Conservation (phyloP, 1,284 basidiomycete species). For the Violaceomyces palustris region DNA sequence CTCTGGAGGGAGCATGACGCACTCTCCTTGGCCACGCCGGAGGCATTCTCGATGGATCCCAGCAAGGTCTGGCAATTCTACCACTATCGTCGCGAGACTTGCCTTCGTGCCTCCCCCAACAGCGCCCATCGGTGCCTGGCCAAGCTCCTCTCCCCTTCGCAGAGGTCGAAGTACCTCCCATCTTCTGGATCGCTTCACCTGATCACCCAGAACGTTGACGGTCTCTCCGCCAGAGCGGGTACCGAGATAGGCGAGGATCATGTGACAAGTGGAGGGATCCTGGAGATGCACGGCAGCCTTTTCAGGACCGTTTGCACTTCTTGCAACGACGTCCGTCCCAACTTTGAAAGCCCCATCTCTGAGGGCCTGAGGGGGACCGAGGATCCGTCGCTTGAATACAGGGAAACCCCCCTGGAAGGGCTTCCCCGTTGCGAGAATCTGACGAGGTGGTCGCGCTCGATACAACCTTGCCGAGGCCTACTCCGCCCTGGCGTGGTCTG, state of each 20-base stretch:
- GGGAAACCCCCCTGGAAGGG: constrained; percentile 54
- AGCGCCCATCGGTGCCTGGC: constrained; percentile 61
- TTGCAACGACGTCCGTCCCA: constrained; percentile 57
- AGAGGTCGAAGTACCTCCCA: constrained; percentile 54
- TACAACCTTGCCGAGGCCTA: constrained; percentile 56
- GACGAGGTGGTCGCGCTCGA: background rate
- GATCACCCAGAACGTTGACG: constrained; percentile 67
- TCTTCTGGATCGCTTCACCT: constrained; percentile 54
- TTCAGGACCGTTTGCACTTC: constrained; percentile 61
- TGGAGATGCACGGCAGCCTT: constrained; percentile 66
- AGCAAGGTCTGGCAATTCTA: constrained; percentile 65
- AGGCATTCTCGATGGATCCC: constrained; percentile 60
- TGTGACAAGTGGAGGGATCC: constrained; percentile 8
- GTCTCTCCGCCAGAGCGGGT: constrained; percentile 58
- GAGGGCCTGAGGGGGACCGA: constrained; percentile 60
- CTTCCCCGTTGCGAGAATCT: constrained; percentile 58
- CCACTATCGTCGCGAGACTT: constrained; percentile 61
- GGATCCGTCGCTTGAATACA: constrained; percentile 37
- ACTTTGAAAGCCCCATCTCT: constrained; percentile 59
- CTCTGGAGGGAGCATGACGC: constrained; percentile 63
- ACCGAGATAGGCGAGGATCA: background rate
- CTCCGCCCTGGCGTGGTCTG: constrained; percentile 64
- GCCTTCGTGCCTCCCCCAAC: constrained; percentile 58
- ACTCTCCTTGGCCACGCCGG: constrained; percentile 60
- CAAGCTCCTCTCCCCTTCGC: constrained; percentile 52